phyloP scores from a whole-genome alignment of 2,329 filamentous ascomycete genomes.

The Talaromyces islandicus region DNA sequence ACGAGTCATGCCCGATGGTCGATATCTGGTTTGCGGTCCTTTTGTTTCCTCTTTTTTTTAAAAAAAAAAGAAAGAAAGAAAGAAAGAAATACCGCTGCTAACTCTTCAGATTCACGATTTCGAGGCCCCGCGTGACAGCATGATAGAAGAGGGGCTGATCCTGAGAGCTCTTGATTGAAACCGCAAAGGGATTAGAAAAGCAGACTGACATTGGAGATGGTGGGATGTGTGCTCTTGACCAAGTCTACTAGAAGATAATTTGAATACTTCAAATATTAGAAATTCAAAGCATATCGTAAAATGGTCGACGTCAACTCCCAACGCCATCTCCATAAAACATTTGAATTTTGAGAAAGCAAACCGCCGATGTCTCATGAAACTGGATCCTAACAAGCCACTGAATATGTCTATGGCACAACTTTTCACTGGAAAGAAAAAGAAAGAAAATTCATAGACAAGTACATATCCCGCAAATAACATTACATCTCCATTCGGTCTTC shows the following conservation, averaged over 20 bases:
- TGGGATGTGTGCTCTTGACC: neutral
- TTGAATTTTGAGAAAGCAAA: neutral
- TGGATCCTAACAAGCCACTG: neutral
- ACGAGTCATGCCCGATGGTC: slow-evolving; percentile 2
- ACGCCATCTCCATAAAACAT: slow-evolving; percentile 8
- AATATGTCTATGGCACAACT: neutral
- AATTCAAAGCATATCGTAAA: neutral
- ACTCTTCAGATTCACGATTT: neutral
- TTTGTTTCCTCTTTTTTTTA: neutral
- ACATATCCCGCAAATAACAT: slow-evolving; percentile 11
- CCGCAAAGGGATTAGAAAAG: neutral
- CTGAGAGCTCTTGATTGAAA: neutral
- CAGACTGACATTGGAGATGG: too few relatives aligned
- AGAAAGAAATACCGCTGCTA: neutral
- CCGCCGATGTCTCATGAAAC: neutral
- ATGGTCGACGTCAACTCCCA: slow-evolving; percentile 6
- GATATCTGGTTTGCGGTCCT: neutral
- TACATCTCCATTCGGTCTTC: slow-evolving; percentile 31
- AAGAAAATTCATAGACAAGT: neutral
- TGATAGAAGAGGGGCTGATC: neutral
- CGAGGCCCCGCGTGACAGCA: neutral
- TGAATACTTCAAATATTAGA: neutral
- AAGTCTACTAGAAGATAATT: neutral
- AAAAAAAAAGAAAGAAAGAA: too few relatives aligned
- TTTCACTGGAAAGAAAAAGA: neutral